Evolutionary conservation across 352 stramenopile species (phyloP).

Genomic region (Pythium aquatile): DNA sequence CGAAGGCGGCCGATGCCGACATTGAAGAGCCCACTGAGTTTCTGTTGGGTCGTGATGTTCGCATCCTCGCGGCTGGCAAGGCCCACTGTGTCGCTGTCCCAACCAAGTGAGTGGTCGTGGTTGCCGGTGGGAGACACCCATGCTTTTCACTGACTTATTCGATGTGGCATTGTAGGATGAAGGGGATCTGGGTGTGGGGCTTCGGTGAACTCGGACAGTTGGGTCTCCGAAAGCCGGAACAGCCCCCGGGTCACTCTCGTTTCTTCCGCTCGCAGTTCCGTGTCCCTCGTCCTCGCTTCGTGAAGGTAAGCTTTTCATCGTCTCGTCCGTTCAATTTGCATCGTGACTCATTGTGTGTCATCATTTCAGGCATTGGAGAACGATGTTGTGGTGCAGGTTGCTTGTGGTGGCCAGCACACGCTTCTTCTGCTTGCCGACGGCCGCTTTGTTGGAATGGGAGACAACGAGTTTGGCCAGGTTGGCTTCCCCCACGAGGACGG

Average conservation of each 20-base stretch:
- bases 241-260: slow-evolving; percentile 55
- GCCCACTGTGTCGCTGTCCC: slow-evolving; percentile 56
- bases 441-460: slow-evolving; percentile 64
- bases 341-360: neutral
- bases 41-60: slow-evolving; percentile 70
- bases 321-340: neutral
- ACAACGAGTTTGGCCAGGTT: slow-evolving; percentile 74
- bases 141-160: neutral
- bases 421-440: slow-evolving; percentile 63
- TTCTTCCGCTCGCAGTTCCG: slow-evolving; percentile 83
- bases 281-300: slow-evolving; percentile 59
- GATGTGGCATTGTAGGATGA: slow-evolving; percentile 36
- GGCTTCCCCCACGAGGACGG: slow-evolving; percentile 34
- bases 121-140: neutral
- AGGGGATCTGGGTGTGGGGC: slow-evolving; percentile 73
- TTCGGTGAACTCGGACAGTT: slow-evolving; percentile 71
- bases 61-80: slow-evolving; percentile 52
- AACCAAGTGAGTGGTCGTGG: slow-evolving; percentile 33
- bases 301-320: slow-evolving; percentile 40
- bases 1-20: slow-evolving; percentile 45
- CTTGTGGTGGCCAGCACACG: slow-evolving; percentile 69
- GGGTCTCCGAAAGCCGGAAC: slow-evolving; percentile 56
- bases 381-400: slow-evolving; percentile 50
- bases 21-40: slow-evolving; percentile 72
- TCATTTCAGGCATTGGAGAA: slow-evolving; percentile 48